These are phyloP conservation scores for Phaeotremella skinneri DNA, from an alignment of 768 basidiomycete species.

Conservation along the genomic window DNA sequence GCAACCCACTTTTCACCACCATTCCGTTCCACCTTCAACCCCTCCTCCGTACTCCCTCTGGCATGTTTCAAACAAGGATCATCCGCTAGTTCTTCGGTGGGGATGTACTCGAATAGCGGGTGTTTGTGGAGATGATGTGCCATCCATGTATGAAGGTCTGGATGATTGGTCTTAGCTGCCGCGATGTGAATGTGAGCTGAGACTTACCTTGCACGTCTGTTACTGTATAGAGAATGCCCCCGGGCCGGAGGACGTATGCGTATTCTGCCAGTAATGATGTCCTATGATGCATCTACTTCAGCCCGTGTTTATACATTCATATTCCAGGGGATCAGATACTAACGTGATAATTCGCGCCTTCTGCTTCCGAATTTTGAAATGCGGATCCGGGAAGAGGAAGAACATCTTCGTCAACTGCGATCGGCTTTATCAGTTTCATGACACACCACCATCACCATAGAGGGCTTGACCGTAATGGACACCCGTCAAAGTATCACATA, in stretches of 20 bases:
- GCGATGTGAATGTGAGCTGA: neutral
- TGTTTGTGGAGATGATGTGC: constrained; percentile 78
- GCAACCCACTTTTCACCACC: constrained; percentile 86
- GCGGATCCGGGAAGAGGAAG: constrained; percentile 98
- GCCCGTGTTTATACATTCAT: neutral
- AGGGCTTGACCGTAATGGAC: neutral
- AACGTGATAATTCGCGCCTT: constrained; percentile 95
- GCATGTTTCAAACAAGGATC: constrained; percentile 54
- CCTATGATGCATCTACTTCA: constrained; percentile 31
- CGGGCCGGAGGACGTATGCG: constrained; percentile 84
- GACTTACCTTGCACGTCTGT: constrained; percentile 72
- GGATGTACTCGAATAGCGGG: constrained; percentile 78
- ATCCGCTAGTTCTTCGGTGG: constrained; percentile 63
- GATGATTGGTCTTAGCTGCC: no score
- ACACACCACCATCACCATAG: neutral
- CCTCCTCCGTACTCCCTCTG: constrained; percentile 86
- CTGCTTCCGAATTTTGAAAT: constrained; percentile 97
- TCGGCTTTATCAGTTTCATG: neutral
- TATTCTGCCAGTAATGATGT: constrained; percentile 97
- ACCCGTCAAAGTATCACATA: constrained; percentile 26
- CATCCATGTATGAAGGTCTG: constrained; percentile 94
- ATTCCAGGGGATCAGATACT: constrained; percentile 16
- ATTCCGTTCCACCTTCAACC: constrained; percentile 92
- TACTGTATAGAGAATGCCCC: constrained; percentile 96
- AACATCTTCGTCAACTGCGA: constrained; percentile 75